A percentile compares a stretch with the other conserved stretches of the same genome.
phyloP scores from a whole-genome alignment of 2,329 filamentous ascomycete species.

The Diaporthe ampelina region DNA sequence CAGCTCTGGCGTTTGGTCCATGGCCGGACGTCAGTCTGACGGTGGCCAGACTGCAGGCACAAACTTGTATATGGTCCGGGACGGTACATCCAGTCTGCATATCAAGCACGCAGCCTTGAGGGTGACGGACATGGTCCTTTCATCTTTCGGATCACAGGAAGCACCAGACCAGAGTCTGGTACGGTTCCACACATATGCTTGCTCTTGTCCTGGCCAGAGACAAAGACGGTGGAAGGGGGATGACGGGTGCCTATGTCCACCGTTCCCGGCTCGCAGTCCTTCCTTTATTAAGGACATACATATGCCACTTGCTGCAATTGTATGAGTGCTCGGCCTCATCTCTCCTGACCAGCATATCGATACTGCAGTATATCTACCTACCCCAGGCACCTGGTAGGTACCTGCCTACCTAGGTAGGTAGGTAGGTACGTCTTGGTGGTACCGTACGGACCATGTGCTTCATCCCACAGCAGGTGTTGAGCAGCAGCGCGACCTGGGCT shows the following conservation, averaged over 20 bases:
- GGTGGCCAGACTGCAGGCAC: not conserved
- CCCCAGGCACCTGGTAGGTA: not conserved
- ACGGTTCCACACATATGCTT: slow-evolving; percentile 8
- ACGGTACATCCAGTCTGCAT: not conserved
- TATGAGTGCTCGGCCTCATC: not conserved
- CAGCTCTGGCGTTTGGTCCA: not conserved
- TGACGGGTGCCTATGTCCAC: not conserved
- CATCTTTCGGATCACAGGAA: slow-evolving; percentile 7
- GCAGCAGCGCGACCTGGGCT: not conserved
- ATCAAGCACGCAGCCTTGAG: not conserved
- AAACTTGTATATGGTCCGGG: not conserved
- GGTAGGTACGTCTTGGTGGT: not conserved
- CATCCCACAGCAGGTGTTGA: not conserved
- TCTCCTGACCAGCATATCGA: not conserved
- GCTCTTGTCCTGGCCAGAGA: not conserved
- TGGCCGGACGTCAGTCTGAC: not conserved
- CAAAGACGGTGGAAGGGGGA: slow-evolving; percentile 11
- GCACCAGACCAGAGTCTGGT: not conserved
- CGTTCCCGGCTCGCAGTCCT: not conserved
- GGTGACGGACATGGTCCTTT: slow-evolving; percentile 1
- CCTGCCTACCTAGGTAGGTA: not conserved
- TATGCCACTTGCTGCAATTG: no score
- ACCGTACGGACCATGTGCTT: not conserved
- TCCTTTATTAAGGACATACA: not conserved
- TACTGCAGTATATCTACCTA: no score